A percentile compares a stretch with the other conserved stretches of the same genome.
These are phyloP conservation scores for Mycena alexandri DNA, from an alignment of 768 basidiomycete genomes.

Conservation along the genomic window DNA sequence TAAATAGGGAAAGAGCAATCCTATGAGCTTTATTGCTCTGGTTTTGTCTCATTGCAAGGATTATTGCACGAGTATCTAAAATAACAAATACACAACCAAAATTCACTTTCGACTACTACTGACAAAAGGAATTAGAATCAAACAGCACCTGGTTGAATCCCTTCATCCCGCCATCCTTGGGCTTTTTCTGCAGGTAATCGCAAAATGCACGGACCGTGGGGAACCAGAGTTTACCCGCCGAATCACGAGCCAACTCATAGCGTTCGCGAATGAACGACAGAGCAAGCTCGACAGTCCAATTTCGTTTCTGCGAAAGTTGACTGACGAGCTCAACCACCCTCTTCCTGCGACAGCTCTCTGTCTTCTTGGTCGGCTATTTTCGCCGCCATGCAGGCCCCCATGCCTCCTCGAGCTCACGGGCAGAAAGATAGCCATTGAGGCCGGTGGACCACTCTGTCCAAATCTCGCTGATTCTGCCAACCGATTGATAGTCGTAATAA, in stretches of 20 bases:
- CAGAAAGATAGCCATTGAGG: not conserved
- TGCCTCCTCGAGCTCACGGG: not conserved
- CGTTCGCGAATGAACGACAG: not conserved
- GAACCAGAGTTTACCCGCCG: no score
- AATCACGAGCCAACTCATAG: not conserved
- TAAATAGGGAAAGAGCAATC: no score
- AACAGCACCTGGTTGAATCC: not conserved
- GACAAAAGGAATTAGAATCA: not conserved
- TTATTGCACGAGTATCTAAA: no score
- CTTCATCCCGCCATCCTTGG: not conserved
- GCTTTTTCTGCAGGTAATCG: not conserved
- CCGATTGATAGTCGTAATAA: no score
- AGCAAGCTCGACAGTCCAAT: not conserved
- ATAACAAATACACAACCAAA: no score
- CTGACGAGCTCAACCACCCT: not conserved
- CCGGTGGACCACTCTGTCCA: not conserved
- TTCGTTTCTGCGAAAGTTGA: not conserved
- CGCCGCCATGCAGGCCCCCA: not conserved
- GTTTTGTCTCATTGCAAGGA: no score
- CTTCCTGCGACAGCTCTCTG: not conserved
- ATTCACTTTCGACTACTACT: no score
- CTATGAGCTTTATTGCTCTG: no score
- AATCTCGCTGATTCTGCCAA: not conserved
- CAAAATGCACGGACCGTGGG: not conserved
- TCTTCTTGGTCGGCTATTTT: not conserved